phyloP scores from a whole-genome alignment of 1,284 basidiomycete genomes.

The Gymnopus androsaceus region DNA sequence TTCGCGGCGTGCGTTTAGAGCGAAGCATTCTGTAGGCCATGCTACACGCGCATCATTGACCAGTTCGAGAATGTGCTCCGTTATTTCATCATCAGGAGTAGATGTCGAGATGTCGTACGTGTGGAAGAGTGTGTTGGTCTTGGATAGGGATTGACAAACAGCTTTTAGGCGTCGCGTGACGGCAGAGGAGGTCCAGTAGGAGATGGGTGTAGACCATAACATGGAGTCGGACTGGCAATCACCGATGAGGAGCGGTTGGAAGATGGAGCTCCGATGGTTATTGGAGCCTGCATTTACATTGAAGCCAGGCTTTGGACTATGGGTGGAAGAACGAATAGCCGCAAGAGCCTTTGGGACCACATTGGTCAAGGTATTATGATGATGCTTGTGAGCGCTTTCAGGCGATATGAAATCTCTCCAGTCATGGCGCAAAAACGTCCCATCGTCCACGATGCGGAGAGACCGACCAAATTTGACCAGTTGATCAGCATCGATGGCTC shows the following conservation, averaged over 20 bases:
- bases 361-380: conserved; percentile 28
- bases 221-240: conserved; percentile 68
- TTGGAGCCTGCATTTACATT: conserved; percentile 23
- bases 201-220: conserved; percentile 58
- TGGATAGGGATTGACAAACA: conserved; percentile 66
- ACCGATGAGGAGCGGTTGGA: conserved; percentile 73
- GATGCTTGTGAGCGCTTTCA: conserved; percentile 39
- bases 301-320: conserved; percentile 21
- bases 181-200: conserved; percentile 60
- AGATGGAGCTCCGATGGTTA: conserved; percentile 30
- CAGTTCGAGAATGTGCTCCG: conserved; percentile 65
- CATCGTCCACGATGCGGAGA: conserved; percentile 66
- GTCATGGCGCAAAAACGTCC: conserved; percentile 60
- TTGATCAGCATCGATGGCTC: conserved; percentile 54
- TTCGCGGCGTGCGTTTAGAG: conserved; percentile 47
- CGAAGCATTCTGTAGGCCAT: conserved; percentile 70
- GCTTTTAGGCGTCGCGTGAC: conserved; percentile 69
- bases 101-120: conserved; percentile 67
- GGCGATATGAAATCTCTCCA: conserved; percentile 55
- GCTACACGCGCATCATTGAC: conserved; percentile 72
- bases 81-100: conserved; percentile 61
- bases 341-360: conserved; percentile 16
- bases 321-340: conserved; percentile 24
- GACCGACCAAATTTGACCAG: conserved; percentile 51
- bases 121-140: conserved; percentile 59